phyloP scores from a whole-genome alignment of 2,329 filamentous ascomycete genomes.

The Akanthomyces dipterigenus region DNA sequence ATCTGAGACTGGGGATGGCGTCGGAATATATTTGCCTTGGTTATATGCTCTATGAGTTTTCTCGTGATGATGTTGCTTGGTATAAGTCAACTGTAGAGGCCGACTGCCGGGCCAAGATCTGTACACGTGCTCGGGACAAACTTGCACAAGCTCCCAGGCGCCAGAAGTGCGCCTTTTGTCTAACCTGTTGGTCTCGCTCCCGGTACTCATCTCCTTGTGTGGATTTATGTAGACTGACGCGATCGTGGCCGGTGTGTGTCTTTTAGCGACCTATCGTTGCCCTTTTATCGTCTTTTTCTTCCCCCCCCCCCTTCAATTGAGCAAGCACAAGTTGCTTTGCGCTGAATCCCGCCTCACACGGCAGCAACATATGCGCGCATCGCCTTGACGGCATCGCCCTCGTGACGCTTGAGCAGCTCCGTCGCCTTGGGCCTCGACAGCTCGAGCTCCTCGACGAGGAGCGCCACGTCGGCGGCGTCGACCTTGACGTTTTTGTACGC shows the following conservation, averaged over 20 bases:
- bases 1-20: conserved; percentile 1
- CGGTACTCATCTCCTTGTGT: too few species aligned
- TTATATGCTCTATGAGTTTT: neutral
- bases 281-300: too few species aligned
- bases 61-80: neutral
- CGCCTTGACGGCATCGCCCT: conserved; percentile 62
- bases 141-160: neutral
- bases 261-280: too few species aligned
- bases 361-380: conserved; percentile 49
- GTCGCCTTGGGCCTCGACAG: conserved; percentile 65
- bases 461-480: conserved; percentile 60
- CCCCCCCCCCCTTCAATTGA: too few species aligned
- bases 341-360: conserved; percentile 8
- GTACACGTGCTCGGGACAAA: neutral
- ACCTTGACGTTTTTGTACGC: conserved; percentile 63
- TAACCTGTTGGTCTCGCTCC: neutral
- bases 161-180: neutral
- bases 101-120: neutral
- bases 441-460: conserved; percentile 69
- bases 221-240: too few species aligned
- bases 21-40: conserved; percentile 5
- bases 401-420: conserved; percentile 64
- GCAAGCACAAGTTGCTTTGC: too few species aligned
- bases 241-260: too few species aligned
- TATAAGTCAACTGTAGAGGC: neutral